Evolutionary conservation across 2,329 filamentous ascomycete species (phyloP).

Genomic region (Sporothrix brunneoviolacea): DNA sequence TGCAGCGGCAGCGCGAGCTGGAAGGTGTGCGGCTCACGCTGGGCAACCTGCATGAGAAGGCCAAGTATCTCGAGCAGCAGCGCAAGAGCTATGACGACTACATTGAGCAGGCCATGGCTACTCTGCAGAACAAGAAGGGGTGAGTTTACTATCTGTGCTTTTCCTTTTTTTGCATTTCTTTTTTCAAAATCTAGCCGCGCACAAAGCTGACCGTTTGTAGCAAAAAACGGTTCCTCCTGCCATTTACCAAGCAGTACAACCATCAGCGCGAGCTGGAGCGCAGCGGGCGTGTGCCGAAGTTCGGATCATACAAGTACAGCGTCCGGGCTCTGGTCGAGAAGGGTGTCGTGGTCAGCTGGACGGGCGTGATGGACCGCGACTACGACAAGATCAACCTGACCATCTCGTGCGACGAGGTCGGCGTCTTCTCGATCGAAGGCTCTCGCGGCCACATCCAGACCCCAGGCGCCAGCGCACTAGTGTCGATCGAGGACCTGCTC

Average conservation of each 20-base stretch:
- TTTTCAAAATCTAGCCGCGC: too few relatives aligned
- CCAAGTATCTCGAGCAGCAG: slow-evolving; percentile 87
- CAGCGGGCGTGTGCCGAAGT: slow-evolving; percentile 88
- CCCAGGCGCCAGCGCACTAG: slow-evolving; percentile 79
- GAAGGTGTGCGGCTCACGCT: slow-evolving; percentile 76
- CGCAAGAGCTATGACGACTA: slow-evolving; percentile 98
- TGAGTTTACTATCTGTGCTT: slow-evolving; percentile 34
- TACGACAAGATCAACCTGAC: slow-evolving; percentile 93
- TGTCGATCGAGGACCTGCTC: slow-evolving; percentile 86
- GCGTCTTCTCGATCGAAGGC: slow-evolving; percentile 88
- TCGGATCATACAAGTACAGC: slow-evolving; percentile 96
- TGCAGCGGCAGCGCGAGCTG: slow-evolving; percentile 85
- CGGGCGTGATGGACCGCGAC: slow-evolving; percentile 71
- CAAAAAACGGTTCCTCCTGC: slow-evolving; percentile 88
- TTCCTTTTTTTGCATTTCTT: slow-evolving; percentile 14
- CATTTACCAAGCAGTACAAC: slow-evolving; percentile 98
- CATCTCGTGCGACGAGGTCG: slow-evolving; percentile 88
- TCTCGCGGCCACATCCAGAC: slow-evolving; percentile 91
- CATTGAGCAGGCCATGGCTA: slow-evolving; percentile 97
- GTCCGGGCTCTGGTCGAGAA: slow-evolving; percentile 84
- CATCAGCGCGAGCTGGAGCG: slow-evolving; percentile 94
- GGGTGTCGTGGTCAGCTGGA: slow-evolving; percentile 89
- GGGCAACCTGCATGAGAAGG: slow-evolving; percentile 73
- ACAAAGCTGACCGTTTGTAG: slow-evolving; percentile 31
- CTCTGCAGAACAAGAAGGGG: slow-evolving; percentile 93